Evolutionary conservation across 768 basidiomycete genomes (phyloP), one percentile per base, ranked within the genome.

Genomic region (Pulveroboletus sp.): DNA sequence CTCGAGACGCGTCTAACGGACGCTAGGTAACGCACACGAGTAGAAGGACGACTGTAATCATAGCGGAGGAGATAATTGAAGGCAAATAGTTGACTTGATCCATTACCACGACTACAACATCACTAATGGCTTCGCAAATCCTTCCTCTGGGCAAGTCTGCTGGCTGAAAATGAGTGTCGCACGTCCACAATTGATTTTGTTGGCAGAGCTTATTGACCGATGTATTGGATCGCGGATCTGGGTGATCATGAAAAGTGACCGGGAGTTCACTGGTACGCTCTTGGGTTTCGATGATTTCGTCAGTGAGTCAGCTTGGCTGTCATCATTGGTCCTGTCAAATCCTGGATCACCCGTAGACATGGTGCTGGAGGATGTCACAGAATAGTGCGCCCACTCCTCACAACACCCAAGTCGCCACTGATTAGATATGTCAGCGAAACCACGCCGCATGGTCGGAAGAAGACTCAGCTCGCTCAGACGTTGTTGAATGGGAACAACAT

Each of bases 221-320:
- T 97, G 95, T 65, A 98, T 97, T 66, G 95, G 95, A 48, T 95
- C 93, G 29, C 82, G 84, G 41, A 94, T 98, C 64, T 97, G 93
- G 91, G 95, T 98, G 60, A 84, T 98, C 67, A 97, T 97, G 92
- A 98, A 97, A 74, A 85, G 79, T 59, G 94, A 99, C 53, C 86
- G 93, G 39, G 95, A 99, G 72, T 99, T 97, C 71, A 90, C 89
- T 20, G 95, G 95, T 11, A 97, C 85, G 3, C 75, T 99, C 35
- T 77, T 95, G 29, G 95, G 95, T 2, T 99, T 99, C 60, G 95
- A 99, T 66, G 95, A 99, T 71, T 99, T 95, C 69, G 95, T 99
- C 69, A 99, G 95, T 97, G 67, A 80, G 95, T 94, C 8, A 16
- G 16, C 41, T 42, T 40, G 14, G 17, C 38, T 37, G 23, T 16